Percentiles rank a stretch among this genome's conserved stretches.
Conservation (phyloP, 345 rosid genomes). For the Brassica cretica region DNA sequence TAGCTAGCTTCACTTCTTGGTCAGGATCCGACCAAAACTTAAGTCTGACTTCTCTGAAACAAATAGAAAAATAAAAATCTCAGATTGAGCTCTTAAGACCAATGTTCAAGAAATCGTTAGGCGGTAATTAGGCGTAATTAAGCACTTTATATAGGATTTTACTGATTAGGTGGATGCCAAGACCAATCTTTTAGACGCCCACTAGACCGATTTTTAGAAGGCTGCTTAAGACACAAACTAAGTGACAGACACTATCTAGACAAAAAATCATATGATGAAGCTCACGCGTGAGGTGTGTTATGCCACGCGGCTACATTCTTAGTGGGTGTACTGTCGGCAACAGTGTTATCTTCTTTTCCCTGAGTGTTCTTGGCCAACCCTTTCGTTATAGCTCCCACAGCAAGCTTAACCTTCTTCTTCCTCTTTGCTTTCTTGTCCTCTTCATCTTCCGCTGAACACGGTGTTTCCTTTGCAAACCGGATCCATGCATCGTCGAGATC, state of each 20-base stretch:
- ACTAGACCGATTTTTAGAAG: not conserved
- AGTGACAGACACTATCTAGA: not conserved
- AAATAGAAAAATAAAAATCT: conserved; percentile 26
- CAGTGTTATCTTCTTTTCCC: conserved; percentile 37
- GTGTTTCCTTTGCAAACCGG: conserved; percentile 72
- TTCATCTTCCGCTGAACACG: conserved; percentile 49
- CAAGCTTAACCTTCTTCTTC: conserved; percentile 53
- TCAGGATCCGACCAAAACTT: conserved; percentile 99
- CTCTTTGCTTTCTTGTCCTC: conserved; percentile 39
- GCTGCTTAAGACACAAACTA: conserved; percentile 1
- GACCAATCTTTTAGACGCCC: not conserved
- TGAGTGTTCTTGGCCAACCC: conserved; percentile 60
- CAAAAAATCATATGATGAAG: not conserved
- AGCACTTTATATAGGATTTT: not conserved
- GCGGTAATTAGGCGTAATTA: too few relatives aligned
- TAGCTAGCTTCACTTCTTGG: conserved; percentile 79
- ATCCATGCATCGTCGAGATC: conserved; percentile 91
- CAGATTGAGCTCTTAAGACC: conserved; percentile 15
- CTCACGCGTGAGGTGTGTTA: conserved; percentile 86
- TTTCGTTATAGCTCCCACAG: conserved; percentile 93
- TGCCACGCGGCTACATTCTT: conserved; percentile 97
- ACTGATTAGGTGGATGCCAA: too few relatives aligned
- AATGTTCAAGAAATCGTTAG: too few relatives aligned
- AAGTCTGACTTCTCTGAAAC: conserved; percentile 80
- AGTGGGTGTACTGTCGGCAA: conserved; percentile 43